These are phyloP conservation scores for Trypanosomatidae sp. DNA, from an alignment of 208 protist genomes.

Conservation along the genomic window DNA sequence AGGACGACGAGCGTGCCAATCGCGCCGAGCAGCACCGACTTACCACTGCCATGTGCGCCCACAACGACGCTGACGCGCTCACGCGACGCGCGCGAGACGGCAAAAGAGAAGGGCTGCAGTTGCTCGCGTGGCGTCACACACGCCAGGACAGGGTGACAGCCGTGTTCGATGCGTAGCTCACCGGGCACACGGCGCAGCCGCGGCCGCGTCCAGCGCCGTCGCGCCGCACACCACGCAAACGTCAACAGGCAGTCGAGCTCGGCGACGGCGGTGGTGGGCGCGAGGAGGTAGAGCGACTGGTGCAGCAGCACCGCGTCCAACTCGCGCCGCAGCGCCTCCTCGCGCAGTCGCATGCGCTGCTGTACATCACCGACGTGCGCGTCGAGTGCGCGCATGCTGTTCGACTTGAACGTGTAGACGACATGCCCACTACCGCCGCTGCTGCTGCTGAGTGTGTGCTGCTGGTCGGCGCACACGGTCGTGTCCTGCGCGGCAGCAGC, in stretches of 20 bases:
- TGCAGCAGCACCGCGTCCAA: conserved; percentile 51
- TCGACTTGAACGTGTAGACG: conserved; percentile 72
- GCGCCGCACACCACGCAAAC: conserved; percentile 44
- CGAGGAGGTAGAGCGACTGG: conserved; percentile 43
- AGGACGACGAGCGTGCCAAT: conserved; percentile 88
- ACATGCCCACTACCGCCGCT: not conserved
- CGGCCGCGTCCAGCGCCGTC: conserved; percentile 53
- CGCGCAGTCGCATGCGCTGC: conserved; percentile 35
- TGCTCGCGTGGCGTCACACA: conserved; percentile 13
- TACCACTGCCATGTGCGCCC: conserved; percentile 85
- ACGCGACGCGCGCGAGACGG: conserved; percentile 4
- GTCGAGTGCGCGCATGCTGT: conserved; percentile 44
- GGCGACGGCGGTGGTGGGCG: conserved; percentile 22
- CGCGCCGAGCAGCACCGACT: conserved; percentile 88
- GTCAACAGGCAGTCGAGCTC: conserved; percentile 69
- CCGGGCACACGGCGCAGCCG: conserved; percentile 11
- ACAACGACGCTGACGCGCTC: conserved; percentile 60
- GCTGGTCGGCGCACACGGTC: not conserved
- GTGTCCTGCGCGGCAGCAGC: not conserved
- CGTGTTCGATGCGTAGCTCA: conserved; percentile 35
- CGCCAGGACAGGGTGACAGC: conserved; percentile 60
- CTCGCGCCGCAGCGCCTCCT: conserved; percentile 35
- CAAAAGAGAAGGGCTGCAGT: conserved; percentile 38
- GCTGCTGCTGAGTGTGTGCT: not conserved
- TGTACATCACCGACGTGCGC: conserved; percentile 56